These are phyloP conservation scores for Coemansia pectinata DNA, from an alignment of 192 early-diverging fungal genomes.

Conservation along the genomic window DNA sequence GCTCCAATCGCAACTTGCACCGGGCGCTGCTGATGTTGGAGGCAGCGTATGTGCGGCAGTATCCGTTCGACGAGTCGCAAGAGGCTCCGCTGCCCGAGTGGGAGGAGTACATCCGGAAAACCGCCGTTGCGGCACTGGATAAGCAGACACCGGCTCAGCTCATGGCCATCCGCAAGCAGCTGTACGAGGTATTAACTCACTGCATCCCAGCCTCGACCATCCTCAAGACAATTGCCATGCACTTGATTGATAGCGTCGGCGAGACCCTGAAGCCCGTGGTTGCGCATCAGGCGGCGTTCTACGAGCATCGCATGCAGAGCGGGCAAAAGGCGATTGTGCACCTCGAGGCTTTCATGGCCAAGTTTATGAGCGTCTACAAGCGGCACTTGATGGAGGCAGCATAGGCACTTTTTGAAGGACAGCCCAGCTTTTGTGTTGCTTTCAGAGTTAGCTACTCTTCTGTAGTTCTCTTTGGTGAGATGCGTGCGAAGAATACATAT, in stretches of 20 bases:
- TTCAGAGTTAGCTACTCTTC: too few relatives aligned
- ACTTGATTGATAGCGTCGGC: constrained; percentile 71
- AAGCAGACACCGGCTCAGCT: constrained; percentile 78
- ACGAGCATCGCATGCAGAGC: constrained; percentile 82
- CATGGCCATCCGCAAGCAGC: constrained; percentile 65
- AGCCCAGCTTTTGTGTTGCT: background rate
- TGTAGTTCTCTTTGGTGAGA: too few relatives aligned
- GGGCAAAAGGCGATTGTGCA: constrained; percentile 95
- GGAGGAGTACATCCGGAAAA: constrained; percentile 75
- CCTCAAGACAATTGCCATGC: constrained; percentile 75
- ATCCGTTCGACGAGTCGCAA: constrained; percentile 57
- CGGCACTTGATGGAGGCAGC: constrained; percentile 58
- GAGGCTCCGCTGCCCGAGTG: constrained; percentile 78
- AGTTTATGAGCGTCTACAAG: constrained; percentile 91
- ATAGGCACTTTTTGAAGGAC: background rate
- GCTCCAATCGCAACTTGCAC: constrained; percentile 79
- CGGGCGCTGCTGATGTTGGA: constrained; percentile 92
- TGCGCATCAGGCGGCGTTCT: constrained; percentile 77
- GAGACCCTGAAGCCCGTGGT: constrained; percentile 67
- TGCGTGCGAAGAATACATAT: too few relatives aligned
- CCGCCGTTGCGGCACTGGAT: constrained; percentile 68
- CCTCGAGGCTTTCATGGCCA: constrained; percentile 90
- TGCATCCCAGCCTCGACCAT: constrained; percentile 86
- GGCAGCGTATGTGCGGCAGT: constrained; percentile 71
- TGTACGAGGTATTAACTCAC: constrained; percentile 89